Base-by-base conservation (phyloP, 2,329 filamentous ascomycete genomes). In the Escovopsis weberi region DNA sequence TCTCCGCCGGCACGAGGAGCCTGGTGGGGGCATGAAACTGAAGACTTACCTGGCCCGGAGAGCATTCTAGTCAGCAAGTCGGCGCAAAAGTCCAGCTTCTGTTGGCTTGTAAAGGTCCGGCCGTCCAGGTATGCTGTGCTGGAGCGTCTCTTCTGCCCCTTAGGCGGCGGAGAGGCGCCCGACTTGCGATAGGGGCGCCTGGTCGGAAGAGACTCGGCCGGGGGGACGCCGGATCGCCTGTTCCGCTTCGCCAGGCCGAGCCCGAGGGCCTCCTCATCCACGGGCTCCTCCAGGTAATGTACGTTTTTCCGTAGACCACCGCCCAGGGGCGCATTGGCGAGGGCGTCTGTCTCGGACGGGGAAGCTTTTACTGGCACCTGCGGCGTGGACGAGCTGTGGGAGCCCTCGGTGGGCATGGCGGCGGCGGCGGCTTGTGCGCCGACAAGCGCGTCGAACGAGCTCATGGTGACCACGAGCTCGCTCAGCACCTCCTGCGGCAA, bases 391-490 rank as follows among this genome's bases (percentile, higher is more conserved):
- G 33, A 56, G 28, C 28, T 32, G 28, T 11, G 28, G 8, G 28
- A 32, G 8, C 28, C 28, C 8, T 11, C 11, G 53, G 19, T 58
- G 12, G 38, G 43, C 4, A 44, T 38, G 7, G 48, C 48, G 34
- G 58, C 60, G 7, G 58, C 57, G 4, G 56, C 46, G 0, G 63
- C 59, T 37, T 58, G 61, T 9, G 58, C 57, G 4, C 56, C 47
- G 0, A 63, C 59, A 3, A 58, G 50, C 8, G 56, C 59, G 39
- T 74, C 67, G 44, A 75, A 60, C 18, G 71, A 68, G 54, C 72
- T 76, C 74, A 80, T 78, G 11, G 70, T 63, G 2, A 80, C 67
- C 0, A 80, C 75, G 6, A 80, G 65, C 55, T 79, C 75, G 47
- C 72, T 76, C 6, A 80, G 60, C 1, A 80, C 72, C 50, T 78